Evolutionary conservation across 345 rosid species (phyloP).

Genomic region (Arabidopsis suecica): DNA sequence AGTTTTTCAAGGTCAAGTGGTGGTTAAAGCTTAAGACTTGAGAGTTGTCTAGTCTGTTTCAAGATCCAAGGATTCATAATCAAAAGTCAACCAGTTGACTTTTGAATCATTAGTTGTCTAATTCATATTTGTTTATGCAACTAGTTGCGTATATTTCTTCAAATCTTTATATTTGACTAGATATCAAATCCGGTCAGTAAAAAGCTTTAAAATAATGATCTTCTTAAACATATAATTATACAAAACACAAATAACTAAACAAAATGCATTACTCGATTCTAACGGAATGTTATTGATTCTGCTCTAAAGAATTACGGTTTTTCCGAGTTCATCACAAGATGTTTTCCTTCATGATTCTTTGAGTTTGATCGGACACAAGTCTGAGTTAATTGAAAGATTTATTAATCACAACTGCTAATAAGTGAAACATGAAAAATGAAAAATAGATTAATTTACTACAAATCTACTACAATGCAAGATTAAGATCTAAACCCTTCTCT

Average conservation of each 20-base stretch:
- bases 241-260: background rate
- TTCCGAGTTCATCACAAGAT: background rate
- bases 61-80: background rate
- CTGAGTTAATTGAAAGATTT: background rate
- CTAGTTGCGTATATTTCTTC: background rate
- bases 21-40: background rate
- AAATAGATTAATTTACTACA: background rate
- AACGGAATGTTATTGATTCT: background rate
- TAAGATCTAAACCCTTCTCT: conserved; percentile 43
- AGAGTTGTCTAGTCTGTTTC: conserved; percentile 17
- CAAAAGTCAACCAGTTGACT: conserved; percentile 27
- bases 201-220: background rate
- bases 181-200: background rate
- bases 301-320: too few relatives aligned
- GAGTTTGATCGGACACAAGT: background rate
- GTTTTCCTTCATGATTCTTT: background rate
- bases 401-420: conserved; percentile 6
- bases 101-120: background rate
- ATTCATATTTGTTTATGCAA: background rate
- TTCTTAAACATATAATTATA: background rate
- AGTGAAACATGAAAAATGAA: background rate
- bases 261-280: background rate
- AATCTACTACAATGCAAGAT: conserved; percentile 35
- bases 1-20: conserved; percentile 28
- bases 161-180: background rate